Base-by-base conservation (phyloP, 1,284 basidiomycete species). In the Boletus mariae region DNA sequence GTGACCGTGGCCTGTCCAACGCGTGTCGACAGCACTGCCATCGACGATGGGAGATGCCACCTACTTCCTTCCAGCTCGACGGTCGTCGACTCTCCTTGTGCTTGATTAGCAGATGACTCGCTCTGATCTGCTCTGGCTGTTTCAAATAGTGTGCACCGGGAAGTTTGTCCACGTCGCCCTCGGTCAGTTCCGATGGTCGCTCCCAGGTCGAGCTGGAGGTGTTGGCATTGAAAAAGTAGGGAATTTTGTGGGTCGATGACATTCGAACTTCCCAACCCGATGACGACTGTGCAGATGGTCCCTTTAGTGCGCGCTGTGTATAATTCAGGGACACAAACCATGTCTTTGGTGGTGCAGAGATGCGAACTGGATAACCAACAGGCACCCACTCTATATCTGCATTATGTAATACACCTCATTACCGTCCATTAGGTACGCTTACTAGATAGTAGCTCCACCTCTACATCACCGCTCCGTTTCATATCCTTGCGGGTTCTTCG, bases 31-130 rank as follows among this genome's bases (percentile, higher is more conserved):
- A 9, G 12, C 40, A 23, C 42, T n/a, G 17, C 26, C 28, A 25
- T 35, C 40, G 28, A 23, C 17, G 47, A 54, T 31, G 31, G 35
- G 47, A 11, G 15, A 31, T 9, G 17, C 20, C 32, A 75, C 88
- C 60, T 61, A 92, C 93, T 78, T 94, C 87, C 70, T 92, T 92
- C 94, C 94, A 97, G 66, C 89, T 92, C 51, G 88, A 84, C 5
- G 97, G 92, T 49, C 94, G 77, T 54, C 97, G 78, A 68, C 92
- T 95, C 12, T 82, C 91, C 26, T 74, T 75, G 72, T 98, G 95
- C 75, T 99, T 99, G 61, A 98, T 87, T 51, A 99, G 76, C 58
- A 99, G 76, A 75, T 99, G 97, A 68, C 92, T 95, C 11, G 95
- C 96, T 53, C 94, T 84, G 32, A 98, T 92, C 71, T 92, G 80